Conservation (phyloP, 106 monocot genomes). For the Narthecium ossifragum region DNA sequence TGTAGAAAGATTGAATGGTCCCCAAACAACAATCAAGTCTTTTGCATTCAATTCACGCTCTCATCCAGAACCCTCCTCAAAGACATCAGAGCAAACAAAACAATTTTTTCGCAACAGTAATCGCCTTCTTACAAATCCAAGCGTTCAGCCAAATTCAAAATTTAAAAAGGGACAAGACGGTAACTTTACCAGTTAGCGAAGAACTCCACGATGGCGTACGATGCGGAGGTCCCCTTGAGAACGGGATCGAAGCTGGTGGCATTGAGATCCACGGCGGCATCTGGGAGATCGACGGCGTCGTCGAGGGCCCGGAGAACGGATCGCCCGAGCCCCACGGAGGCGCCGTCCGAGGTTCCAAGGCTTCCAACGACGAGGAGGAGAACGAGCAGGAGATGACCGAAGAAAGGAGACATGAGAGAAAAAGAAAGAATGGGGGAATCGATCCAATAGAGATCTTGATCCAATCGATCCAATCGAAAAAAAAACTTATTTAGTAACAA, state of each 20-base stretch:
- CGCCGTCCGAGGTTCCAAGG: slow-evolving; percentile 1
- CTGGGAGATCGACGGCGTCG: slow-evolving; percentile 17
- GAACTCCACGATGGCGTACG: slow-evolving; percentile 87
- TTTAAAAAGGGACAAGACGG: background rate
- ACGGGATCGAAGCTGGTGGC: slow-evolving; percentile 43
- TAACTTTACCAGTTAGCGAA: slow-evolving; percentile 77
- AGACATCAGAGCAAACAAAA: background rate
- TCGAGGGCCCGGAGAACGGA: slow-evolving; percentile 20
- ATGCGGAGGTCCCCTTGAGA: slow-evolving; percentile 46
- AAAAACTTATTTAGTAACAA: too few species aligned
- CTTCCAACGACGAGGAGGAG: slow-evolving; percentile 4
- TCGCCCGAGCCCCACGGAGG: slow-evolving; percentile 11
- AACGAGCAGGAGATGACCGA: slow-evolving; percentile 13
- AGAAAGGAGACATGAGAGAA: background rate
- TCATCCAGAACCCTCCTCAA: background rate
- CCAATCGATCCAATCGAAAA: too few species aligned
- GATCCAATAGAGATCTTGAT: too few species aligned
- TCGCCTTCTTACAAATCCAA: background rate
- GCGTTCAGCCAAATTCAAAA: background rate
- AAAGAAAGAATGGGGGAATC: too few species aligned
- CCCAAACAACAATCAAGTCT: background rate
- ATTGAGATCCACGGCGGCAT: slow-evolving; percentile 76
- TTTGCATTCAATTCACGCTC: background rate
- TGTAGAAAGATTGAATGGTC: too few species aligned
- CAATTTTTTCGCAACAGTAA: too few species aligned